Evolutionary conservation across 306 rosid genomes (phyloP), one percentile per base, ranked within the genome.

Genomic region (Ceratonia siliqua): DNA sequence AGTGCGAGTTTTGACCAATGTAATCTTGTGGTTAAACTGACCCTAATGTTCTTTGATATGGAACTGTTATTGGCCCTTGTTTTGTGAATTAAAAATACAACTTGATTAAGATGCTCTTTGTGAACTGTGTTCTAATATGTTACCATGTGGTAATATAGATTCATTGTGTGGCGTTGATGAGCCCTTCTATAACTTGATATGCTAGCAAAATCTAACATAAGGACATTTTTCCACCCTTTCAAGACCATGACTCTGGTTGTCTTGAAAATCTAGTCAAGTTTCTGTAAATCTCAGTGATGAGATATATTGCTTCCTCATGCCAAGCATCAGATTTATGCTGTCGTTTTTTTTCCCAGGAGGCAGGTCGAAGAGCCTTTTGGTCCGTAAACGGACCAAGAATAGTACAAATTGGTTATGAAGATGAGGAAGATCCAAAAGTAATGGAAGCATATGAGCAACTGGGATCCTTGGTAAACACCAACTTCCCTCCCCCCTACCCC

Each of bases 311-410:
- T 64, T 56, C 61, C 55, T 1, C 4, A 11, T 39, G 30, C 56
- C 12, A 42, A 39, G 52, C 32, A 21, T 62, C 76, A 33, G 39
- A 18, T 57, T 56, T 45, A 17, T 30, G 27, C 25, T 68, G 42
- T 52, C 41, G 0, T 52, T 59, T 22, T 71, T 25, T 72, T 81
- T n/a, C n/a, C 39, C 82, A 94, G 98, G 98, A 91, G 62, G 91
- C 94, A 28, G 98, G 98, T 58, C 90, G 90, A 64, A 88, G 92
- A 80, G 97, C 97, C 62, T 88, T 94, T 61, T 94, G 98, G 97
- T 91, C 94, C 58, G 83, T 94, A 76, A 89, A 94, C 58, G 98
- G 98, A 87, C 96, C 97, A 20, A 91, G 89, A 75, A 91, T 94
- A 79, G 79, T 91, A 62, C 94, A 94, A 87, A 63, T 89, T 13